A percentile compares a stretch with the other conserved stretches of the same genome.
phyloP scores from a whole-genome alignment of 768 basidiomycete species.

The Hygrophoropsis aurantiaca region DNA sequence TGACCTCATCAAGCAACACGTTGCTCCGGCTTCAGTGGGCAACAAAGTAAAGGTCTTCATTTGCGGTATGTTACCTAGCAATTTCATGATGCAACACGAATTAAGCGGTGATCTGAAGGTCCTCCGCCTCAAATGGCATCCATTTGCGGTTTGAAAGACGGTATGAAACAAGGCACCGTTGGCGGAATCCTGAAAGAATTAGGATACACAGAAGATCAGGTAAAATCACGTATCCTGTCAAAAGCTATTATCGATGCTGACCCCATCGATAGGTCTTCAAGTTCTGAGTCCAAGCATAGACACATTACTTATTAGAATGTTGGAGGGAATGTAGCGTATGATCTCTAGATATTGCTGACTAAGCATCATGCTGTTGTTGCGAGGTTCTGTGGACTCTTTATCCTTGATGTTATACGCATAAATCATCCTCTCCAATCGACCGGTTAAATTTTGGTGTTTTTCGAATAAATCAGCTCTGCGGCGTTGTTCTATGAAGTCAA shows the following conservation, averaged over 20 bases:
- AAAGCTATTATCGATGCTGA: neutral
- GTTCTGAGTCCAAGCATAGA: conserved; percentile 37
- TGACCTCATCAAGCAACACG: conserved; percentile 72
- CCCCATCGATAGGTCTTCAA: conserved; percentile 37
- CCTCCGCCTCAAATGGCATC: conserved; percentile 90
- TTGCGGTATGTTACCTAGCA: conserved; percentile 61
- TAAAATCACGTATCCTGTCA: conserved; percentile 25
- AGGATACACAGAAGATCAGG: conserved; percentile 86
- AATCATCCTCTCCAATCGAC: too few relatives aligned
- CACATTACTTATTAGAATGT: neutral
- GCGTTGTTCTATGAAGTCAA: too few relatives aligned
- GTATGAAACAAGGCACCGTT: conserved; percentile 82
- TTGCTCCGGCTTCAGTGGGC: conserved; percentile 59
- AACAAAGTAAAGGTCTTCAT: conserved; percentile 89
- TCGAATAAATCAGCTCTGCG: too few relatives aligned
- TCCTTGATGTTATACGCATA: too few relatives aligned
- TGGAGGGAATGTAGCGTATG: too few relatives aligned
- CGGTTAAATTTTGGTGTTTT: too few relatives aligned
- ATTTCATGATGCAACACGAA: neutral
- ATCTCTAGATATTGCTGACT: too few relatives aligned
- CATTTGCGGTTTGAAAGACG: conserved; percentile 85
- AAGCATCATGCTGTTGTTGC: too few relatives aligned
- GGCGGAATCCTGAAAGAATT: conserved; percentile 82
- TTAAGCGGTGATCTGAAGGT: conserved; percentile 38
- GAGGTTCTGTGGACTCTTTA: too few relatives aligned